Percentiles rank a stretch among this genome's conserved stretches.
Evolutionary conservation across 2,329 filamentous ascomycete genomes (phyloP).

Genomic region (Exophiala xenobiotica): DNA sequence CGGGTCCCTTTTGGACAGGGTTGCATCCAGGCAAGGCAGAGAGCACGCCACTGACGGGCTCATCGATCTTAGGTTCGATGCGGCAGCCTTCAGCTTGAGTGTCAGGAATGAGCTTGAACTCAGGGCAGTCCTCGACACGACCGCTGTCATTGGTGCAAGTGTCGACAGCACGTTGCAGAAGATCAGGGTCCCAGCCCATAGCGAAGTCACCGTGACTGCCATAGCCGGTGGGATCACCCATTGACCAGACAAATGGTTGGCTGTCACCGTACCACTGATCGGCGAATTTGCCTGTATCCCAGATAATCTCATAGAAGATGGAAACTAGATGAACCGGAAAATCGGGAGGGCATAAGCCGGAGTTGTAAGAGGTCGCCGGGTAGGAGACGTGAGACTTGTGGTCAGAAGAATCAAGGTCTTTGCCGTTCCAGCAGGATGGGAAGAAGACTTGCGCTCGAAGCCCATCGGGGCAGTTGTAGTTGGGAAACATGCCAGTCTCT

Average conservation of each 20-base stretch:
- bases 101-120: slow-evolving; percentile 57
- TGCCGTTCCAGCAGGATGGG: slow-evolving; percentile 41
- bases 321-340: slow-evolving; percentile 58
- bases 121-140: slow-evolving; percentile 62
- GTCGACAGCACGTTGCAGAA: slow-evolving; percentile 66
- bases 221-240: slow-evolving; percentile 52
- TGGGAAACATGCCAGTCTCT: slow-evolving; percentile 64
- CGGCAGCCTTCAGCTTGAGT: slow-evolving; percentile 54
- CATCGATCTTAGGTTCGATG: slow-evolving; percentile 45
- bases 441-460: slow-evolving; percentile 40
- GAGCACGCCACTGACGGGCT: slow-evolving; percentile 29
- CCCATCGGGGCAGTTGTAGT: slow-evolving; percentile 64
- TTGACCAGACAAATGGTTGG: slow-evolving; percentile 46
- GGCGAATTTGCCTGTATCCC: slow-evolving; percentile 52
- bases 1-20: slow-evolving; percentile 30
- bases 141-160: slow-evolving; percentile 60
- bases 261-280: slow-evolving; percentile 45
- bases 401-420: slow-evolving; percentile 35
- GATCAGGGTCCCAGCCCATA: slow-evolving; percentile 67
- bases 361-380: slow-evolving; percentile 37
- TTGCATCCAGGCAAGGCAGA: slow-evolving; percentile 32
- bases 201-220: slow-evolving; percentile 65
- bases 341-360: slow-evolving; percentile 36
- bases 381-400: slow-evolving; percentile 40
- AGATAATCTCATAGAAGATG: slow-evolving; percentile 62